phyloP scores from a whole-genome alignment of 371 early-diverging fungal genomes.

The Parasitella parasitica region DNA sequence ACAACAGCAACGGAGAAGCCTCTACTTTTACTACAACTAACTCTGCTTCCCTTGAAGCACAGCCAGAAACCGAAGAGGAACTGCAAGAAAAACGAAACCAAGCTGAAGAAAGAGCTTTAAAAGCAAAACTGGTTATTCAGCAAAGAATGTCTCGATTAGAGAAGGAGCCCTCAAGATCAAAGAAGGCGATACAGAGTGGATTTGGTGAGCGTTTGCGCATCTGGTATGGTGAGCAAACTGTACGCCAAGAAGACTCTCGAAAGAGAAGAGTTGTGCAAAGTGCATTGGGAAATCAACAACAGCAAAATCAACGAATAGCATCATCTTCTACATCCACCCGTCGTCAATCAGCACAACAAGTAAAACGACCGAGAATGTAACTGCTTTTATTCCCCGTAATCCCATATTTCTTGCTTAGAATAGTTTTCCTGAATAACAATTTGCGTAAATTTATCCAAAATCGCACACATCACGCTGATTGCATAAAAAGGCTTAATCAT shows the following conservation, averaged over 20 bases:
- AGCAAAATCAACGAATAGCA: neutral
- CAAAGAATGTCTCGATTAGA: neutral
- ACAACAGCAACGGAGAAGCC: neutral
- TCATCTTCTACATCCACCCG: neutral
- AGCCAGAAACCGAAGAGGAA: neutral
- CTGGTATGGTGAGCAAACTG: slow-evolving; percentile 13
- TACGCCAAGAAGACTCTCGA: neutral
- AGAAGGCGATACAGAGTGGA: neutral
- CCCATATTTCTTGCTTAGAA: too few relatives aligned
- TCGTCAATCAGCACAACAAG: neutral
- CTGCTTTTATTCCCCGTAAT: neutral
- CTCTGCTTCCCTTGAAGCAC: neutral
- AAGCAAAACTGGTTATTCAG: neutral
- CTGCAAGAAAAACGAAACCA: neutral
- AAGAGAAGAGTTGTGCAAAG: neutral
- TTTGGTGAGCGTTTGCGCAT: neutral
- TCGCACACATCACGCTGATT: too few relatives aligned
- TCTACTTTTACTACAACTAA: neutral
- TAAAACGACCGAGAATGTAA: neutral
- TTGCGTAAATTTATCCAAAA: too few relatives aligned
- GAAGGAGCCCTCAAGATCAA: neutral
- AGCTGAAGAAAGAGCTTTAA: neutral
- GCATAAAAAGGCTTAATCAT: too few relatives aligned
- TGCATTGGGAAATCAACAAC: neutral
- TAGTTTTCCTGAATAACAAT: too few relatives aligned